Evolutionary conservation across 768 basidiomycete genomes (phyloP).

Genomic region (Psilocybe azurescens): DNA sequence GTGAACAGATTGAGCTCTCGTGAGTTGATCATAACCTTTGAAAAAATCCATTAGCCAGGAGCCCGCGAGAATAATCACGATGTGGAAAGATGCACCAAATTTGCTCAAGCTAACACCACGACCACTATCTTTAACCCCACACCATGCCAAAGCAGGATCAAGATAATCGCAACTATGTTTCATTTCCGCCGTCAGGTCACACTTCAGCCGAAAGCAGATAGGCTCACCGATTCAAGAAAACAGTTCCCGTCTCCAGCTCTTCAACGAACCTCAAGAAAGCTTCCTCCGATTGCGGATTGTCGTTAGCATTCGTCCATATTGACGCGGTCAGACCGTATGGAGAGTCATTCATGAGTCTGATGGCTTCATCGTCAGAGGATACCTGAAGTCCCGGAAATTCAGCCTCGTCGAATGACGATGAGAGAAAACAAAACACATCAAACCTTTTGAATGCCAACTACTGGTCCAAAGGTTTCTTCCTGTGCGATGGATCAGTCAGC

Average conservation of each 20-base stretch:
- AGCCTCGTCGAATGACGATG: not conserved
- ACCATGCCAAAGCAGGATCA: slow-evolving; percentile 95
- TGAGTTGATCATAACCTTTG: slow-evolving; percentile 87
- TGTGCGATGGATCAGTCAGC: slow-evolving; percentile 26
- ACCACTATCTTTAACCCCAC: slow-evolving; percentile 92
- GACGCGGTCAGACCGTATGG: slow-evolving; percentile 94
- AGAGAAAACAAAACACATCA: slow-evolving; percentile 4
- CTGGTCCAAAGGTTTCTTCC: slow-evolving; percentile 94
- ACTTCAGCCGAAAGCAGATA: not conserved
- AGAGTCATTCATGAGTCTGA: slow-evolving; percentile 95
- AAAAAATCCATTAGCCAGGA: slow-evolving; percentile 6
- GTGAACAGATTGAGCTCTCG: slow-evolving; percentile 78
- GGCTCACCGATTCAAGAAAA: slow-evolving; percentile 84
- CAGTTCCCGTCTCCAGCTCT: slow-evolving; percentile 86
- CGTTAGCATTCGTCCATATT: slow-evolving; percentile 84
- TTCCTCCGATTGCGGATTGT: slow-evolving; percentile 61
- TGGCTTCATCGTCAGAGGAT: slow-evolving; percentile 84
- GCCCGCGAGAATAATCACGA: not conserved
- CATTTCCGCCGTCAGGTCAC: not conserved
- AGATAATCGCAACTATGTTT: slow-evolving; percentile 80
- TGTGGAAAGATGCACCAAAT: slow-evolving; percentile 62
- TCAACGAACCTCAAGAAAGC: slow-evolving; percentile 75
- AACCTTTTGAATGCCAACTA: slow-evolving; percentile 93
- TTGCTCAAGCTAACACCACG: slow-evolving; percentile 89
- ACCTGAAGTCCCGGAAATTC: slow-evolving; percentile 50